These are phyloP conservation scores for Akanthomyces muscarius DNA, from an alignment of 2,329 filamentous ascomycete genomes.

Conservation along the genomic window DNA sequence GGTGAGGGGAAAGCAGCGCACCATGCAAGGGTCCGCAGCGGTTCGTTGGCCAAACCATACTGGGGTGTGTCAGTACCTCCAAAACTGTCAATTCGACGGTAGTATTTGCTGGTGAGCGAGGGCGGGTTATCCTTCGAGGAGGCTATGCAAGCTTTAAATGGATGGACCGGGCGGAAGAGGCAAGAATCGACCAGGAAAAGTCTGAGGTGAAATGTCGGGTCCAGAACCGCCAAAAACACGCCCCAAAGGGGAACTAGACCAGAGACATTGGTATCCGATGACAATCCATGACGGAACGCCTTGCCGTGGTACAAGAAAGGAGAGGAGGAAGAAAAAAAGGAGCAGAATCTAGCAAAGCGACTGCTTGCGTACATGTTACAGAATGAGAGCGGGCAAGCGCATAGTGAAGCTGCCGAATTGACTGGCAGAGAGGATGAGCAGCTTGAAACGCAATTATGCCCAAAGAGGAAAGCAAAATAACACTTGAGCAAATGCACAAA, in stretches of 20 bases:
- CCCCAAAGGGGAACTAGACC: neutral
- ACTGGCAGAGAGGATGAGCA: neutral
- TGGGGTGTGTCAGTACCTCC: too few species aligned
- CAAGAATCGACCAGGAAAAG: neutral
- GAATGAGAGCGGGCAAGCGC: neutral
- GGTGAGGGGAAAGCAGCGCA: neutral
- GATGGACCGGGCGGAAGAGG: neutral
- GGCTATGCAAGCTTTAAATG: neutral
- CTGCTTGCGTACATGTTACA: neutral
- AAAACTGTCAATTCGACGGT: too few species aligned
- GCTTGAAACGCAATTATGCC: neutral
- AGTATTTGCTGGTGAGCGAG: neutral
- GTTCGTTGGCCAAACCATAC: neutral
- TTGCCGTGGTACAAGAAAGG: neutral
- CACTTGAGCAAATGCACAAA: neutral
- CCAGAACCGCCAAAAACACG: neutral
- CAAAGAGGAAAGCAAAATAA: neutral
- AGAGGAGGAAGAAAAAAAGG: neutral
- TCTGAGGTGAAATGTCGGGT: neutral
- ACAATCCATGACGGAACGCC: neutral
- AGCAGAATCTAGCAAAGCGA: too few species aligned
- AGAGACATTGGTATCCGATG: neutral
- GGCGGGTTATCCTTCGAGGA: neutral
- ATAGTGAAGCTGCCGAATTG: too few species aligned
- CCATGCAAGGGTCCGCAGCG: conserved; percentile 11